Evolutionary conservation across 2,329 filamentous ascomycete genomes (phyloP), one percentile per base, ranked within the genome.

Genomic region (Verticillium dahliae): DNA sequence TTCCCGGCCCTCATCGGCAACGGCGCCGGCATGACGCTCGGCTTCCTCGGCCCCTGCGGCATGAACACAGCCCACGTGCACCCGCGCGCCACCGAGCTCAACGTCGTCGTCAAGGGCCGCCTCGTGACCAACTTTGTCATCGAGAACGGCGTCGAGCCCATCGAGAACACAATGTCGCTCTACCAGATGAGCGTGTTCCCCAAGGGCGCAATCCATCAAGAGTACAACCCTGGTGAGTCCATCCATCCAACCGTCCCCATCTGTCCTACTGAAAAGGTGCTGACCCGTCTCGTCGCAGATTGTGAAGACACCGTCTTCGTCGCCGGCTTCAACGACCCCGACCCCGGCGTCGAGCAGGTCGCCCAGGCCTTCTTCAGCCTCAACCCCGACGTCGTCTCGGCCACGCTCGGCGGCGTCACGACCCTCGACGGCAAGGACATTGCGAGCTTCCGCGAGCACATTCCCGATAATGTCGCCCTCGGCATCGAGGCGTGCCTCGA

Each of bases 1-100:
- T 81, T 82, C 70, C 81, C 80, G 0, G 78, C 80, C n/a, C 75
- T 84, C 18, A 76, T 81, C 60, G 77, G 78, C 62, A 80, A 77
- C 34, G 77, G 76, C 33, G 74, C 75, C 18, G 73, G 74, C 62
- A 80, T 80, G 73, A 78, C 79, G 2, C 71, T 83, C 18, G 81
- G 78, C 55, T 81, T 80, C 70, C 71, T 83, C 59, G 76, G 76
- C 18, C 75, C 74, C 34, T 84, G 80, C 69, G 80, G 78, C 61
- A 78, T 83, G 69, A 81, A 81, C 71, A 82, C 78, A 4, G 76
- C 77, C 4, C 80, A 82, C 68, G 74, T 77, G 1, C 80, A 82
- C 68, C 77, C 76, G 58, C 78, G 80, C 50, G 74, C 75, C 34
- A 75, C 76, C n/a, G 78, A 82, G 71, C 74, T 82, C 63, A 76